Conservation (phyloP, 371 early-diverging fungal species). For the Circinella umbellata region DNA sequence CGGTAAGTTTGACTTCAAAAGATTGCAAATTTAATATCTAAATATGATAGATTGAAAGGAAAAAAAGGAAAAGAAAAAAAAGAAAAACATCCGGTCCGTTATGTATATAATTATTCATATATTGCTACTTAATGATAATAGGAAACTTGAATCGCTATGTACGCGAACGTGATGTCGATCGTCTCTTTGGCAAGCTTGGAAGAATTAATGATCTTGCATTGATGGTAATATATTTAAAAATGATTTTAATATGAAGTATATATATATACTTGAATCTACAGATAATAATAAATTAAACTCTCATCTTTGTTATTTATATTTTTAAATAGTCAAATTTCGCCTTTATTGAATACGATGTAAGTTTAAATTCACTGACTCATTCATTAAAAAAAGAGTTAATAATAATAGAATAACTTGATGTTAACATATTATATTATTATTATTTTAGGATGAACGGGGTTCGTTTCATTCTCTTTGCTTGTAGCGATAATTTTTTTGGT, state of each 20-base stretch:
- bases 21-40: too few relatives aligned
- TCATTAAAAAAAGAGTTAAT: too few relatives aligned
- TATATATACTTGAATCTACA: background rate
- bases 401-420: too few relatives aligned
- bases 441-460: conserved; percentile 15
- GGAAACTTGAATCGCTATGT: conserved; percentile 45
- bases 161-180: conserved; percentile 42
- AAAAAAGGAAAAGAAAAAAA: too few relatives aligned
- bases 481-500: background rate
- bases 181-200: conserved; percentile 40
- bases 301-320: background rate
- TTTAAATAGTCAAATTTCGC: conserved; percentile 12
- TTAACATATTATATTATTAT: too few relatives aligned
- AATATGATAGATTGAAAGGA: too few relatives aligned
- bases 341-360: conserved; percentile 28
- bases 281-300: background rate
- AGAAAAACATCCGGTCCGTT: too few relatives aligned
- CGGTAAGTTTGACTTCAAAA: conserved; percentile 25
- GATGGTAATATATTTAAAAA: conserved; percentile 18
- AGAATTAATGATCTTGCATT: conserved; percentile 15
- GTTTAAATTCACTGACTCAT: too few relatives aligned
- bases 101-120: background rate
- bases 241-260: too few relatives aligned
- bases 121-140: conserved; percentile 1
- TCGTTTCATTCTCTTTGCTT: conserved; percentile 15